Evolutionary conservation across 768 basidiomycete genomes (phyloP).

Genomic region (Mycena rosella): DNA sequence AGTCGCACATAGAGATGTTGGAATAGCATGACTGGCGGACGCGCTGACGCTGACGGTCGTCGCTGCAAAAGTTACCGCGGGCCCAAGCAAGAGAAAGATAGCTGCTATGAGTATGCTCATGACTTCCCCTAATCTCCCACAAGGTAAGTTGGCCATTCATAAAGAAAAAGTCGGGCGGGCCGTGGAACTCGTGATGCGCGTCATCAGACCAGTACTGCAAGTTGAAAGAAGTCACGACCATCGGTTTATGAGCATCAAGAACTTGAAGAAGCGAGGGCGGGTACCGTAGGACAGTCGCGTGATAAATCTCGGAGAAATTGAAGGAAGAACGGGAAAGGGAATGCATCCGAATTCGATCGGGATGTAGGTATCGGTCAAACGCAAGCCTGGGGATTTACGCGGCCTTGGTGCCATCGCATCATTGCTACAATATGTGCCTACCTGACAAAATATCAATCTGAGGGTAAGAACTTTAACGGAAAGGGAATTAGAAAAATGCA

Average conservation of each 20-base stretch:
- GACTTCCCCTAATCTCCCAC: background rate
- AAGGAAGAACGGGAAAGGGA: no score
- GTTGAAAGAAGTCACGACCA: background rate
- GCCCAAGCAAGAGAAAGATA: conserved; percentile 6
- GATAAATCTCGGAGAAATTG: no score
- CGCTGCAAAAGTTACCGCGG: conserved; percentile 77
- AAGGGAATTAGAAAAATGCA: no score
- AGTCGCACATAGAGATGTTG: conserved; percentile 65
- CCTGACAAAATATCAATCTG: no score
- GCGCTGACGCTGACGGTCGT: conserved; percentile 56
- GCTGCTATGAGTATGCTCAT: background rate
- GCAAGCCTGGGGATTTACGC: no score
- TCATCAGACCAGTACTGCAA: conserved; percentile 25
- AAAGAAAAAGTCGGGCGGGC: conserved; percentile 11
- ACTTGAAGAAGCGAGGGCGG: background rate
- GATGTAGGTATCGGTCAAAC: no score
- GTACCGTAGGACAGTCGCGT: no score
- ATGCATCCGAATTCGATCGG: no score
- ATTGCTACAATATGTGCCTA: no score
- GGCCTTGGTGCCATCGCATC: no score
- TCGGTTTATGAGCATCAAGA: background rate
- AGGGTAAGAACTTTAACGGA: no score
- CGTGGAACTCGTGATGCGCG: conserved; percentile 23
- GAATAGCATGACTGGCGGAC: conserved; percentile 65
- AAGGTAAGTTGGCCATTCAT: background rate